These are phyloP conservation scores for Nissolia schottii DNA, from an alignment of 306 rosid genomes.

Conservation along the genomic window DNA sequence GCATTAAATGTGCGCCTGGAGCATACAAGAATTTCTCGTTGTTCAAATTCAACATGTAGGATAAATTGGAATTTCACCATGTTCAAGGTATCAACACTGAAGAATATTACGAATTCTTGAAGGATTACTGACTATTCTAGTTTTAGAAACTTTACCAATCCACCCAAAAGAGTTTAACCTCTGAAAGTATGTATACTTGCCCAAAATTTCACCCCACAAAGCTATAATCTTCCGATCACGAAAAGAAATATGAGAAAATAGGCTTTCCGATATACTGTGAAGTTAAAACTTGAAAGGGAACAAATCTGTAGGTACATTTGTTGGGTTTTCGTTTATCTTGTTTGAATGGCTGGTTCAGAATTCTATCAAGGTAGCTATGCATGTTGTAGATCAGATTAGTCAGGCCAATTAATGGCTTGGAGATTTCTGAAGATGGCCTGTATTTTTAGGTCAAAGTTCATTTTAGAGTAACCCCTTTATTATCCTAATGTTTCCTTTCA, in stretches of 20 bases:
- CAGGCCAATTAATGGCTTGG: not conserved
- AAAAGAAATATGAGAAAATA: not conserved
- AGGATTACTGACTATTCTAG: not conserved
- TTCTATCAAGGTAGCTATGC: not conserved
- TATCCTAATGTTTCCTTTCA: not conserved
- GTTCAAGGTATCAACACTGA: not conserved
- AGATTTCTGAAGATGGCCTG: not conserved
- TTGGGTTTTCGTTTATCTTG: not conserved
- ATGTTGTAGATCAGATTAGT: not conserved
- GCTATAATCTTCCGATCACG: not conserved
- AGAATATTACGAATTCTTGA: not conserved
- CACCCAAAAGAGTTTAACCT: too few species aligned
- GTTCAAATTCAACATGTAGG: not conserved
- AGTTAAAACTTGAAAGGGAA: not conserved
- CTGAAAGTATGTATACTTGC: not conserved
- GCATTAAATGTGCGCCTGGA: too few species aligned
- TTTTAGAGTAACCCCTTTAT: not conserved
- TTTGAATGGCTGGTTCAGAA: slow-evolving; percentile 4
- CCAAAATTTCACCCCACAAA: not conserved
- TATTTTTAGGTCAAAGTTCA: not conserved
- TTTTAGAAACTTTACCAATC: too few species aligned
- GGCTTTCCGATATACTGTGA: not conserved
- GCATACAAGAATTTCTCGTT: too few species aligned
- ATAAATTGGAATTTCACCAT: not conserved
- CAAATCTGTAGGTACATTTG: not conserved